These are phyloP conservation scores for Erodium trifolium DNA, from an alignment of 441 rosid genomes.

Conservation along the genomic window DNA sequence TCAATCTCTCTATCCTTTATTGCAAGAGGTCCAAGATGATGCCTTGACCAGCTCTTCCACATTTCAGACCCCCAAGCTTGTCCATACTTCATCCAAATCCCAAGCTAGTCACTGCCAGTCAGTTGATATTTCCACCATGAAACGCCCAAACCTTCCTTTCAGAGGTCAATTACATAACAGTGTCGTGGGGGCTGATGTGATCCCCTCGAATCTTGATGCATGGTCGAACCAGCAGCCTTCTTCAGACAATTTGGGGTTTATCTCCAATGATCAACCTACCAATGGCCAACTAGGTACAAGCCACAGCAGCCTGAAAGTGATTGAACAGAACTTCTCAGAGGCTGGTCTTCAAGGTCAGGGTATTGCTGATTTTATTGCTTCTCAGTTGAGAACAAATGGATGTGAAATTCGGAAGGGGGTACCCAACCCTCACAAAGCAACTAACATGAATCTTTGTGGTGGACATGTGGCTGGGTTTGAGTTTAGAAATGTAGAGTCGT, in stretches of 20 bases:
- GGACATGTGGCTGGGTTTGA: conserved; percentile 12
- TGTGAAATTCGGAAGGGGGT: conserved; percentile 2
- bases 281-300: too few species aligned
- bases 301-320: conserved; percentile 25
- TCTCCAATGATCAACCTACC: conserved; percentile 22
- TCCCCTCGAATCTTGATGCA: conserved; percentile 31
- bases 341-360: conserved; percentile 20
- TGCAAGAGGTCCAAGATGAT: conserved; percentile 28
- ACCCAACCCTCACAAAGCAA: conserved; percentile 19
- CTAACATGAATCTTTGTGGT: conserved; percentile 19
- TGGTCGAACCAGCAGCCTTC: conserved; percentile 45
- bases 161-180: conserved; percentile 8
- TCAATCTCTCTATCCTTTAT: conserved; percentile 27
- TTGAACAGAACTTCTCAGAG: conserved; percentile 33
- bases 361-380: conserved; percentile 7
- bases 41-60: conserved; percentile 8
- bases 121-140: too few species aligned
- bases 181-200: conserved; percentile 34
- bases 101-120: too few species aligned
- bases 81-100: not conserved
- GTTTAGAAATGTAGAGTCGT: conserved; percentile 19
- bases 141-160: too few species aligned
- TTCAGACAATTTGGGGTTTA: conserved; percentile 23
- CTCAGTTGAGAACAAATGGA: too few species aligned
- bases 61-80: conserved; percentile 19